Percentiles rank a stretch among this genome's conserved stretches.
These are phyloP conservation scores for Calonectria ilicicola DNA, from an alignment of 2,329 filamentous ascomycete species.

Conservation along the genomic window DNA sequence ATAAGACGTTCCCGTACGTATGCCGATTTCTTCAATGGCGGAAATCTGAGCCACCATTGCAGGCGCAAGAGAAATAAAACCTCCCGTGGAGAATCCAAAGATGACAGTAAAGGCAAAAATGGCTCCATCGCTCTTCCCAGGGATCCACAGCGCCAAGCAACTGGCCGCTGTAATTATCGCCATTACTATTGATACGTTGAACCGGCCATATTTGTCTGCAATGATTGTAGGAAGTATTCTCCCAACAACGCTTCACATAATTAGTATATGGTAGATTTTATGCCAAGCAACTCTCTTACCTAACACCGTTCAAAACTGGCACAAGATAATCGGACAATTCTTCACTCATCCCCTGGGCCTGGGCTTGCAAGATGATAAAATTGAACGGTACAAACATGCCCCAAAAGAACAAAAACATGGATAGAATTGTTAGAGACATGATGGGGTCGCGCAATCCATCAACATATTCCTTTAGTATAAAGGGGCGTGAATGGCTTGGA, in stretches of 20 bases:
- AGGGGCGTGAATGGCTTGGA: slow-evolving; percentile 34
- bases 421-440: slow-evolving; percentile 43
- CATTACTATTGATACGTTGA: slow-evolving; percentile 1
- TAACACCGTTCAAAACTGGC: slow-evolving; percentile 52
- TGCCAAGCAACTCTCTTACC: not conserved
- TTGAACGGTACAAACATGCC: slow-evolving; percentile 53
- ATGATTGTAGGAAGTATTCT: not conserved
- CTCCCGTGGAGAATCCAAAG: slow-evolving; percentile 57
- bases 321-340: slow-evolving; percentile 49
- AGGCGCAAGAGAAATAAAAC: slow-evolving; percentile 53
- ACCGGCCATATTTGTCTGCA: not conserved
- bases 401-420: slow-evolving; percentile 50
- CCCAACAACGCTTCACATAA: not conserved
- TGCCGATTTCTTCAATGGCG: not conserved
- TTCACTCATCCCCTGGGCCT: slow-evolving; percentile 44
- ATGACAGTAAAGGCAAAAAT: slow-evolving; percentile 53
- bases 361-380: slow-evolving; percentile 44
- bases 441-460: slow-evolving; percentile 48
- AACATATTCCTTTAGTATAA: slow-evolving; percentile 30
- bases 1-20: slow-evolving; percentile 2
- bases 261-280: not conserved
- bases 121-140: slow-evolving; percentile 15
- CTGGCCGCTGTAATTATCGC: not conserved
- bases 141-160: not conserved
- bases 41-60: slow-evolving; percentile 54